These are phyloP conservation scores for Zymoseptoria tritici DNA, from an alignment of 2,329 filamentous ascomycete genomes.

Conservation along the genomic window DNA sequence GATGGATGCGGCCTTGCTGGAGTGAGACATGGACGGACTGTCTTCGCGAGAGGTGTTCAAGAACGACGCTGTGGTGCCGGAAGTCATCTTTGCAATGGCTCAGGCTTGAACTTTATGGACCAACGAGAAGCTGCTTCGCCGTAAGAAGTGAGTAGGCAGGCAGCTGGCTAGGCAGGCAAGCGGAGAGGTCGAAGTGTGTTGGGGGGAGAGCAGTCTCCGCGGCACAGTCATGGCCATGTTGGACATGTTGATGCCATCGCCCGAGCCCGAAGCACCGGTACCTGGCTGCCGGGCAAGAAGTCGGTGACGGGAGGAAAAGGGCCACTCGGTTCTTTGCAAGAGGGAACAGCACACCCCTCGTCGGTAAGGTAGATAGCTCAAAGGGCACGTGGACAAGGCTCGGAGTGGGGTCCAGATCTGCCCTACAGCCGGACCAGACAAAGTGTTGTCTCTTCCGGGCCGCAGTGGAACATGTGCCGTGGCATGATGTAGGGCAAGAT, in stretches of 20 bases:
- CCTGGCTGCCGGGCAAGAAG: slow-evolving; percentile 1
- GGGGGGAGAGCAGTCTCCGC: background rate
- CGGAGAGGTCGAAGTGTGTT: slow-evolving; percentile 2
- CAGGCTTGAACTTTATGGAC: slow-evolving; percentile 1
- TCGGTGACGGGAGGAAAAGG: background rate
- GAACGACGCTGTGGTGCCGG: slow-evolving; percentile 5
- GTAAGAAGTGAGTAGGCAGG: slow-evolving; percentile 3
- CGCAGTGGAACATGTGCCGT: background rate
- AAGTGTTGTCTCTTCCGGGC: background rate
- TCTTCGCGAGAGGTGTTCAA: slow-evolving; percentile 6
- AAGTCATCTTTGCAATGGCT: slow-evolving; percentile 5
- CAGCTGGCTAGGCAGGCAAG: slow-evolving; percentile 7
- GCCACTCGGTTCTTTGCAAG: background rate
- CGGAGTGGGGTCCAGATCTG: background rate
- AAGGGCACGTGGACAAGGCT: background rate
- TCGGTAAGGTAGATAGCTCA: background rate
- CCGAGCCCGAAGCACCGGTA: slow-evolving; percentile 17
- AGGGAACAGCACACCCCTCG: background rate
- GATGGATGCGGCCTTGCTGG: slow-evolving; percentile 8
- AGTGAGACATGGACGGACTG: slow-evolving; percentile 12
- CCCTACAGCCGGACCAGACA: background rate
- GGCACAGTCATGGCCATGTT: slow-evolving; percentile 7
- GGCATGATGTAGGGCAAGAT: background rate
- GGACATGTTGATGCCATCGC: background rate
- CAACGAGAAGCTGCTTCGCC: slow-evolving; percentile 9